Percentiles rank a stretch among this genome's conserved stretches.
Evolutionary conservation across 108 stramenopile genomes (phyloP).

Genomic region (Bacterosira constricta): DNA sequence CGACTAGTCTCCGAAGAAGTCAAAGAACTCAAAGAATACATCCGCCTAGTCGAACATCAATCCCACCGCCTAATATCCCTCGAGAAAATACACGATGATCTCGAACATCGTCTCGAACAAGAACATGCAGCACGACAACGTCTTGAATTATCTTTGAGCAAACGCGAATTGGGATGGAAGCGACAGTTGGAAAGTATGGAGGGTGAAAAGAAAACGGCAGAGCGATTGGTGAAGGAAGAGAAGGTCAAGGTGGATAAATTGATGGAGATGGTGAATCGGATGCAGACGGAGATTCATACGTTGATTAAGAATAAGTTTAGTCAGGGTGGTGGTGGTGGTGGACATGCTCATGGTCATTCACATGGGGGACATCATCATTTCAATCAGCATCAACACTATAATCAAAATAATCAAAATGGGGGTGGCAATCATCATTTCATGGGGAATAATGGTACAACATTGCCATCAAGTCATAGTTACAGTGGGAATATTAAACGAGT

Average conservation of each 20-base stretch:
- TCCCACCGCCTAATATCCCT: conserved; percentile 39
- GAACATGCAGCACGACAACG: conserved; percentile 22
- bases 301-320: conserved; percentile 57
- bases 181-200: conserved; percentile 14
- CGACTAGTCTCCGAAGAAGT: conserved; percentile 59
- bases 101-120: conserved; percentile 47
- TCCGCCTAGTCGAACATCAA: conserved; percentile 51
- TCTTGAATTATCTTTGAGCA: conserved; percentile 38
- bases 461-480: background rate
- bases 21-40: conserved; percentile 53
- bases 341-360: too few relatives aligned
- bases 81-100: conserved; percentile 48
- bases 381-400: background rate
- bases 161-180: conserved; percentile 48
- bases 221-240: conserved; percentile 36
- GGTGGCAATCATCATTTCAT: background rate
- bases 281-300: conserved; percentile 59
- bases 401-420: background rate
- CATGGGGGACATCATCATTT: background rate
- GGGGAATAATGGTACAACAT: background rate
- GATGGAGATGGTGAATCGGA: conserved; percentile 56
- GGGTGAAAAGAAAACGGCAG: conserved; percentile 22
- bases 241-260: conserved; percentile 49
- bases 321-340: background rate
- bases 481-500: too few relatives aligned